Percentiles rank a stretch among this genome's conserved stretches.
Conservation (phyloP, 768 basidiomycete genomes). For the Cystobasidium onofrii region DNA sequence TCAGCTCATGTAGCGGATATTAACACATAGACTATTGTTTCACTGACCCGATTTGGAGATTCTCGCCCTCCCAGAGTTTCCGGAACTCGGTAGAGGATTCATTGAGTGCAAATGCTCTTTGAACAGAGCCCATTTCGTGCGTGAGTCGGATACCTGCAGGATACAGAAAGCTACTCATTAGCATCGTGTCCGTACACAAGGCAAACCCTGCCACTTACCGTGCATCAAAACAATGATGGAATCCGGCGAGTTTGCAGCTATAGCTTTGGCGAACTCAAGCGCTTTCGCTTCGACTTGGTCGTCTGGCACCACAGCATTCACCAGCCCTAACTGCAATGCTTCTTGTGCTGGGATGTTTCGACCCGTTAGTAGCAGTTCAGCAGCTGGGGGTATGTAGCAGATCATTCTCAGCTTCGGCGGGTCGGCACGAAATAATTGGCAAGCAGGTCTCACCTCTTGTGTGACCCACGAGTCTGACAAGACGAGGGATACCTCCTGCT, state of each 20-base stretch:
- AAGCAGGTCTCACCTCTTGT: slow-evolving; percentile 7
- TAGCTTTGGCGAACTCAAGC: slow-evolving; percentile 48
- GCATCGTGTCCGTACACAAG: not conserved
- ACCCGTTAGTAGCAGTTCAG: slow-evolving; percentile 69
- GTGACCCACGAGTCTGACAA: not conserved
- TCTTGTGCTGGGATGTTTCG: slow-evolving; percentile 60
- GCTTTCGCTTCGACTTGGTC: slow-evolving; percentile 54
- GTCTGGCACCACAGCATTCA: slow-evolving; percentile 64
- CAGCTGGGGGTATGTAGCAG: slow-evolving; percentile 46
- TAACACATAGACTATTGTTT: not conserved
- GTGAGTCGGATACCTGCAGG: not conserved
- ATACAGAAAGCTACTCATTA: not conserved
- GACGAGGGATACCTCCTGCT: not conserved
- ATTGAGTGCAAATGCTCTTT: slow-evolving; percentile 12
- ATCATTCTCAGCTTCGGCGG: slow-evolving; percentile 30
- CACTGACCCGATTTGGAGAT: slow-evolving; percentile 57
- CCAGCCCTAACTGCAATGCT: slow-evolving; percentile 61
- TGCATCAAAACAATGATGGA: slow-evolving; percentile 18
- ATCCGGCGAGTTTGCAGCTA: slow-evolving; percentile 25
- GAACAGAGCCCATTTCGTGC: not conserved
- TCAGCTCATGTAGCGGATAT: slow-evolving; percentile 10
- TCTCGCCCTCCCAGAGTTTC: slow-evolving; percentile 56
- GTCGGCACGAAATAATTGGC: slow-evolving; percentile 30
- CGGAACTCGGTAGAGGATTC: slow-evolving; percentile 50
- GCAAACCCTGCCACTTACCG: not conserved